phyloP scores from a whole-genome alignment of 2,329 filamentous ascomycete genomes.

The Stromatinia cepivora region DNA sequence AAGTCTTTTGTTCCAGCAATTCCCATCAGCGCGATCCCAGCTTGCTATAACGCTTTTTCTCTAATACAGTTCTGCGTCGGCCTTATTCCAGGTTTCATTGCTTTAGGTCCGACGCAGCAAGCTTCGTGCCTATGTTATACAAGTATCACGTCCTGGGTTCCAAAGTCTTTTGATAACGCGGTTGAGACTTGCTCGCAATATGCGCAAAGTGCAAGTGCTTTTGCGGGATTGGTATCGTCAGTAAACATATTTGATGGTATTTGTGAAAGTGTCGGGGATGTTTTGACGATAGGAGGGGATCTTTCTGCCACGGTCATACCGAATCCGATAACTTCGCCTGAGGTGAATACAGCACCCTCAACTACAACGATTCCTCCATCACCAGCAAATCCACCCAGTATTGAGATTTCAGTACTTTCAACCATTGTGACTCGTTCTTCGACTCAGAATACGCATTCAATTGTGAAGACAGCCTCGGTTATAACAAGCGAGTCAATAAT shows the following conservation, averaged over 20 bases:
- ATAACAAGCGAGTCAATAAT: not conserved
- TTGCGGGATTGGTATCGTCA: not conserved
- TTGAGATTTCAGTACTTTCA: not conserved
- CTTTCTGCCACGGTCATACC: not conserved
- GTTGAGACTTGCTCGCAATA: not conserved
- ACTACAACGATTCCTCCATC: not conserved
- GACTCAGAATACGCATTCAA: not conserved
- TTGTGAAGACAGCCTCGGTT: not conserved
- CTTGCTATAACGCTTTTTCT: conserved; percentile 5
- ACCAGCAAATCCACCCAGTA: not conserved
- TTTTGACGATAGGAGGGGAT: not conserved
- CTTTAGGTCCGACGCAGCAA: not conserved
- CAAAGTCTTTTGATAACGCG: conserved; percentile 19
- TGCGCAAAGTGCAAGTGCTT: not conserved
- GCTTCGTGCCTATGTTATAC: conserved; percentile 21
- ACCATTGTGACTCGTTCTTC: not conserved
- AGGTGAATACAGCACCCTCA: not conserved
- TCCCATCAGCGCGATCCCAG: not conserved
- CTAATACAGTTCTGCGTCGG: not conserved
- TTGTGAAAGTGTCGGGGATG: conserved; percentile 32
- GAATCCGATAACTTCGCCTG: not conserved
- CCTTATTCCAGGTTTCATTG: not conserved
- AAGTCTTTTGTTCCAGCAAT: not conserved
- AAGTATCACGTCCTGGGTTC: conserved; percentile 15
- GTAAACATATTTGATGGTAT: not conserved